Base-by-base conservation (phyloP, 2,329 filamentous ascomycete species). In the Colletotrichum godetiae region DNA sequence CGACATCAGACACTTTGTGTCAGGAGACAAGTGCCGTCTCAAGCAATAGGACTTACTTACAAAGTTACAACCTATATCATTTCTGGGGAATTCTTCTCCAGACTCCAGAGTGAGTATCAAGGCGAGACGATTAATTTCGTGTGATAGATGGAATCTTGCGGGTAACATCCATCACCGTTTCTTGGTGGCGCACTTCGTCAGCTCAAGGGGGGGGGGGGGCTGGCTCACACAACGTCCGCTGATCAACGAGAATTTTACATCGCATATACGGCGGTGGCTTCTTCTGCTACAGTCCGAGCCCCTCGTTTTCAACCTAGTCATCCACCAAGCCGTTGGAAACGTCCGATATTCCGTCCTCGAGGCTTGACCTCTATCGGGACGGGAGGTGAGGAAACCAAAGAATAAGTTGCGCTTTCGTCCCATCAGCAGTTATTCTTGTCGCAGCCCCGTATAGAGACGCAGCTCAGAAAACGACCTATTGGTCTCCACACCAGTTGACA, bases 391-490 rank as follows among this genome's bases (percentile, higher is more conserved):
- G 46, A 67, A 37, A 8, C 37, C n/a, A 57, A 22, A 72, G 31
- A 71, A 37, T n/a, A 29, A 22, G 29, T 27, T 24, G 49, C 22
- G 46, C 49, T 56, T 73, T 71, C 71, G 56, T 73, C 71, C 71
- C 60, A 66, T 71, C 33, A 56, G 35, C 59, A 56, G 67, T 67
- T 71, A 66, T 73, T 66, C 33, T 73, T 66, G 71, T 73, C 56
- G 29, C 42, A 58, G 58, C 33, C 57, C 67, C 46, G 29, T 63
- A n/a, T 37, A 35, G 58, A 33, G 66, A 49, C 52, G 69, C 65
- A 59, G 52, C 52, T 64, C 33, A 42, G 46, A 11, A 66, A 66
- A 71, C 60, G 33, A 66, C 15, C 29, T 52, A 42, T 6, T 46
- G 56, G 55, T 49, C 31, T 46, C 70, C 60, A 73, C 60, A 24